Base-by-base conservation (phyloP, 139 green algal species). In the Diplosphaera chodatii region DNA sequence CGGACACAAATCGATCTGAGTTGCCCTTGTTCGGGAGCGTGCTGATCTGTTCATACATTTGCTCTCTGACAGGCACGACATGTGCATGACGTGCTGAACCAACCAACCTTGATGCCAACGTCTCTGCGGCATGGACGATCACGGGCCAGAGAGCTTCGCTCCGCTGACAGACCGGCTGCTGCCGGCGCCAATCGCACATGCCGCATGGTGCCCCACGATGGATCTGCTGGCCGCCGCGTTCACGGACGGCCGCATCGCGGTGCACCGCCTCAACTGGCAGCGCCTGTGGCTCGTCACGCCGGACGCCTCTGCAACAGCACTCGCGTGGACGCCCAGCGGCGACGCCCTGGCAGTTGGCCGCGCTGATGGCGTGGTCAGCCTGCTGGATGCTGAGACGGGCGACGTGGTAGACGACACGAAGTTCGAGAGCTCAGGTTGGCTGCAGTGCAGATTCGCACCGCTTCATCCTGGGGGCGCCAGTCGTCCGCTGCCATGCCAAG, bases 251-350 rank as follows among this genome's bases (percentile, higher is more conserved):
- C 81, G 90, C 74, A 83, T 96, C 31, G 74, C 70, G 21, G 64
- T 96, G 66, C 77, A 91, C 56, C 80, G 91, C 4, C 78, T 96
- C 13, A 87, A 94, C 78, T 92, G 88, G 87, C 85, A 95, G 83
- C 84, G 80, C 27, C 83, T 96, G 32, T 96, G 90, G 90, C 73
- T 74, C 32, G 79, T 83, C 15, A 71, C 80, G 0, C 86, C 86
- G 1, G 89, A 94, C 1, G 33, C 74, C 0, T 33, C 71, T 0
- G 74, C 92, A 40, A 93, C 86, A 8, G 77, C 76, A 1, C 63
- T 88, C 28, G 69, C 63, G 18, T 88, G 83, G 83, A 65, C 72
- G 6, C 72, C 74, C 23, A 79, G 88, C 63, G 86, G 91, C 64
- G 92, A 92, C 66, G 63, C 84, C 34, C 71, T 96, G 21, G 86